Percentiles rank a stretch among this genome's conserved stretches.
These are phyloP conservation scores for Calycina marina DNA, from an alignment of 2,329 filamentous ascomycete genomes.

Conservation along the genomic window DNA sequence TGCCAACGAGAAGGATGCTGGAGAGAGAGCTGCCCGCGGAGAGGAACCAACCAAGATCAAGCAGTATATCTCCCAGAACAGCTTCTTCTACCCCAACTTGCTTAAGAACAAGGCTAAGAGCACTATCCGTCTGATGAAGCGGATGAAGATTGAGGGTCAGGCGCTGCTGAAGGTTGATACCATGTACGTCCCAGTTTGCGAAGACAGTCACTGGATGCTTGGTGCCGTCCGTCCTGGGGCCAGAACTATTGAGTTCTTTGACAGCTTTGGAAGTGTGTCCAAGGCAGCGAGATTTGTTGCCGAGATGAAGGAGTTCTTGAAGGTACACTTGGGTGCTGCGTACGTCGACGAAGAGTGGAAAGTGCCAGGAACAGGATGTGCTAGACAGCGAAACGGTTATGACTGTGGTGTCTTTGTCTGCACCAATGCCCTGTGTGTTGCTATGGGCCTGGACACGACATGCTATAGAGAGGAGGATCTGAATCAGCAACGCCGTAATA, in stretches of 20 bases:
- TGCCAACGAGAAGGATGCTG: conserved; percentile 41
- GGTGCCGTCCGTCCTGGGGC: conserved; percentile 48
- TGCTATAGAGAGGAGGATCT: conserved; percentile 39
- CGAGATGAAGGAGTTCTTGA: conserved; percentile 38
- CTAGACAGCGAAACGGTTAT: conserved; percentile 48
- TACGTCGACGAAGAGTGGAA: conserved; percentile 48
- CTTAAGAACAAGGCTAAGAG: conserved; percentile 30
- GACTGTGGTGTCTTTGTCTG: conserved; percentile 71
- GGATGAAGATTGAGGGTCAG: conserved; percentile 39
- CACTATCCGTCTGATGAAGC: conserved; percentile 40
- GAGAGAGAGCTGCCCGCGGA: conserved; percentile 9
- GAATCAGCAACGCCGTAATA: conserved; percentile 41
- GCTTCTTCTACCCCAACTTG: conserved; percentile 48
- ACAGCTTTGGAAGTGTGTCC: conserved; percentile 40
- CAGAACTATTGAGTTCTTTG: conserved; percentile 51
- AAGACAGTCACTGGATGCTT: conserved; percentile 55
- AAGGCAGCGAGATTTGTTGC: conserved; percentile 26
- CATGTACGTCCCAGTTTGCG: conserved; percentile 56
- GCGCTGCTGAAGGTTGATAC: conserved; percentile 52
- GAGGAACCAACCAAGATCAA: conserved; percentile 33
- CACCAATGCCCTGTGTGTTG: conserved; percentile 51
- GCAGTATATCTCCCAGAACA: conserved; percentile 47
- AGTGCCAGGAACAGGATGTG: conserved; percentile 32
- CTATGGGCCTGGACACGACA: conserved; percentile 25
- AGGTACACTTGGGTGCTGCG: conserved; percentile 37